These are phyloP conservation scores for Flaveria floridana DNA, from an alignment of 140 eudicot species.

Conservation along the genomic window DNA sequence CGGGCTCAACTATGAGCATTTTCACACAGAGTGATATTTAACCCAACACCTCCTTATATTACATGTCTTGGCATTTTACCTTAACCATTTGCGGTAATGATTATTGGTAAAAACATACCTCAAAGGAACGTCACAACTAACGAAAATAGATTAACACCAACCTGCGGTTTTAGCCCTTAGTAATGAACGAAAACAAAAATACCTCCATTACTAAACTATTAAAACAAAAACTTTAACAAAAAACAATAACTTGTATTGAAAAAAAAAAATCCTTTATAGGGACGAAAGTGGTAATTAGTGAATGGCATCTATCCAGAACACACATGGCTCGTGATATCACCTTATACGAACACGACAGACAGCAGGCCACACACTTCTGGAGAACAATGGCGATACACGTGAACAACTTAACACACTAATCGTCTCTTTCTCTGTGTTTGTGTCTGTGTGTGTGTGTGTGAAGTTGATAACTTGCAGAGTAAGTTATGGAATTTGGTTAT, in stretches of 20 bases:
- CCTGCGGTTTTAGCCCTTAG: neutral
- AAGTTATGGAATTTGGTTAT: constrained; percentile 29
- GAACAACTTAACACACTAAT: constrained; percentile 13
- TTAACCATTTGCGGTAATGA: too few relatives aligned
- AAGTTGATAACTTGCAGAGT: neutral
- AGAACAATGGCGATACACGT: constrained; percentile 28
- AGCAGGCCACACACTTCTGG: constrained; percentile 35
- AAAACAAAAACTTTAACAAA: neutral
- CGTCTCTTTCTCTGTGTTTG: neutral
- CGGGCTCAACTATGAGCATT: too few relatives aligned
- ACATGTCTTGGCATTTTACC: too few relatives aligned
- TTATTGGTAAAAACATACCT: neutral
- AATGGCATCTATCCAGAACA: constrained; percentile 25
- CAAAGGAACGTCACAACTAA: neutral
- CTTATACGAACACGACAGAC: neutral
- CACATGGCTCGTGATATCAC: constrained; percentile 28
- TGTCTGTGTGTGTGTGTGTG: neutral
- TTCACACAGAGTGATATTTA: too few relatives aligned
- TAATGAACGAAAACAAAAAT: neutral
- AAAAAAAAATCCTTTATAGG: neutral
- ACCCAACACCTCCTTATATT: too few relatives aligned
- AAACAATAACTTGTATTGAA: too few relatives aligned
- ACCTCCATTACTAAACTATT: neutral
- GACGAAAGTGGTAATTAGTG: constrained; percentile 5
- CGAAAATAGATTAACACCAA: neutral